Evolutionary conservation across 2,329 filamentous ascomycete genomes (phyloP), one percentile per base, ranked within the genome.

Genomic region (Laburnicola sp.): DNA sequence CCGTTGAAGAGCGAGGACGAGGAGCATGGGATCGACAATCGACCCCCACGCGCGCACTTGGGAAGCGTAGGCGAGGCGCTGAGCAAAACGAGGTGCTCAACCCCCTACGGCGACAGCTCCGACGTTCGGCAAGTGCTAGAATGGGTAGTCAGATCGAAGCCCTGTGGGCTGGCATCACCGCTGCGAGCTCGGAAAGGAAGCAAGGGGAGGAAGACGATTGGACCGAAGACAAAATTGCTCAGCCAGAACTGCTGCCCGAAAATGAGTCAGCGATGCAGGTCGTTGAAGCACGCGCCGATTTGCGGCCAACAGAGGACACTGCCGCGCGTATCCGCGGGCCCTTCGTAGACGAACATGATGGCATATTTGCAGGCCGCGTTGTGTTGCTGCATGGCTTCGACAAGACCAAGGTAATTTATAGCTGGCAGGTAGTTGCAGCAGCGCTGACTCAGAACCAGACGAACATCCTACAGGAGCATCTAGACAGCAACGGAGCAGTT

Each of bases 131-230:
- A 22, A 97, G 92, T 71, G 86, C 87, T 66, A 93, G 91, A 69
- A 77, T 97, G 28, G 86, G 82, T 51, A 88, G 81, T 43, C 91
- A 97, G 64, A 87, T 86, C 59, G 86, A 92, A 62, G 86, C 84
- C 26, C 81, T 97, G n/a, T 97, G 93, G 93, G 87, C 87, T 4
- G 90, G 95, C 63, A 95, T 99, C 52, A 82, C 94, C 23, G 85
- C 65, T 37, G 66, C 56, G 6, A 62, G 65, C 47, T 59, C 65
- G 40, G 61, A 68, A 16, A 60, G 46, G 38, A 62, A 56, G 36
- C 56, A 52, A 30, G 53, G 62, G 10, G 59, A 63, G 7, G 59
- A 59, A 27, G 68, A 73, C 43, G 69, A 71, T 22, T 74, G 71
- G 70, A 69, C 62, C 7, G 69, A 74, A 8, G 60, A 58, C 22